phyloP scores from a whole-genome alignment of 306 rosid genomes.

The Macrotyloma uniflorum region DNA sequence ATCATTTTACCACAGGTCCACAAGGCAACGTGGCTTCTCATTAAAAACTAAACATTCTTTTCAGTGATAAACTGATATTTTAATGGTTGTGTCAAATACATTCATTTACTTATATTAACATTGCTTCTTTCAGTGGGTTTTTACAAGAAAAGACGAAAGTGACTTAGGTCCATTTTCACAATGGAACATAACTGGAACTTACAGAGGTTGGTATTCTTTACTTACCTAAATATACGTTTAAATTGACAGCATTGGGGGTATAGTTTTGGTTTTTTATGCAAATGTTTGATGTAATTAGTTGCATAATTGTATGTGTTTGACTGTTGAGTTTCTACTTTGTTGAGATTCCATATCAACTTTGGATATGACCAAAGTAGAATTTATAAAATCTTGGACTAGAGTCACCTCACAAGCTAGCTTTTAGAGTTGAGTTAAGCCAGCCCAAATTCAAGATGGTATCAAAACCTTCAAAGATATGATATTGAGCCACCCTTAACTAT shows the following conservation, averaged over 20 bases:
- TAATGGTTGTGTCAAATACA: slow-evolving; percentile 27
- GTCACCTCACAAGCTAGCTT: no score
- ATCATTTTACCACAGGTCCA: slow-evolving; percentile 1
- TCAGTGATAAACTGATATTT: not conserved
- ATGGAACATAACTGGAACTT: slow-evolving; percentile 98
- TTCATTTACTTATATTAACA: slow-evolving; percentile 36
- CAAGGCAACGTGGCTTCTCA: not conserved
- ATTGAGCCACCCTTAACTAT: not conserved
- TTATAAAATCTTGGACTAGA: not conserved
- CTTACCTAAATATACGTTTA: not conserved
- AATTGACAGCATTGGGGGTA: not conserved
- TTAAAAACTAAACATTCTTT: not conserved
- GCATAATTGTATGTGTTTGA: not conserved
- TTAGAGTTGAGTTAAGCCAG: no score
- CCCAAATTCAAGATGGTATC: not conserved
- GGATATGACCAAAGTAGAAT: not conserved
- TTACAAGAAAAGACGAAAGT: slow-evolving; percentile 77
- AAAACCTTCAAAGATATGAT: not conserved
- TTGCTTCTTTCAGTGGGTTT: slow-evolving; percentile 84
- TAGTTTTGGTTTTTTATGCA: slow-evolving; percentile 7
- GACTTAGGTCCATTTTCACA: slow-evolving; percentile 85
- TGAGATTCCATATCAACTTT: not conserved
- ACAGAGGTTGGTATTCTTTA: slow-evolving; percentile 74
- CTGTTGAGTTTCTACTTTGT: slow-evolving; percentile 6
- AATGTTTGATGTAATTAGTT: slow-evolving; percentile 22